Conservation (phyloP, 2,329 filamentous ascomycete genomes). For the Fusarium coicis region DNA sequence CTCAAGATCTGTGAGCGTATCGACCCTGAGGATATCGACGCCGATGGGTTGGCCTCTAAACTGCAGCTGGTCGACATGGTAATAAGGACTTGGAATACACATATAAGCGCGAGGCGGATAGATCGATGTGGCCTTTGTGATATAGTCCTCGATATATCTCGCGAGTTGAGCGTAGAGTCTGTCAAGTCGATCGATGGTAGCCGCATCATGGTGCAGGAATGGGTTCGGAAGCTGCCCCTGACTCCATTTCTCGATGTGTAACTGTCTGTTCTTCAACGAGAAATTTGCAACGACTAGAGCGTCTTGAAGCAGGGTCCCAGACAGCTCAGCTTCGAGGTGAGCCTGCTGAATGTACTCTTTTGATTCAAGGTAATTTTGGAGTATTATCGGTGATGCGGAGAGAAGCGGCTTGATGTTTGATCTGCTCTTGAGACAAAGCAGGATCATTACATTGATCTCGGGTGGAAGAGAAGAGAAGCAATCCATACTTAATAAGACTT, state of each 20-base stretch:
- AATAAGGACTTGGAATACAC: neutral
- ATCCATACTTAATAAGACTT: neutral
- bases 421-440: neutral
- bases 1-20: fast-evolving
- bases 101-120: neutral
- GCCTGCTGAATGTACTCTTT: neutral
- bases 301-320: neutral
- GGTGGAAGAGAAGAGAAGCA: neutral
- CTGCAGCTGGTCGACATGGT: neutral
- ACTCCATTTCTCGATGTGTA: neutral
- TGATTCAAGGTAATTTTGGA: fast-evolving
- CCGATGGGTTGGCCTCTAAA: neutral
- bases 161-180: neutral
- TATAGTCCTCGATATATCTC: neutral
- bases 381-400: neutral
- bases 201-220: neutral
- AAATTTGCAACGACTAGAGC: neutral
- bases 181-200: neutral
- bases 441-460: neutral
- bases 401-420: neutral
- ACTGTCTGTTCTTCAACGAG: fast-evolving
- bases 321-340: neutral
- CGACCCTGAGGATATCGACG: neutral
- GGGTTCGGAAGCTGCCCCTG: neutral
- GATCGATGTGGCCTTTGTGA: neutral